Evolutionary conservation across 331 rosid species (phyloP).

Genomic region (Pyracantha coccinea): DNA sequence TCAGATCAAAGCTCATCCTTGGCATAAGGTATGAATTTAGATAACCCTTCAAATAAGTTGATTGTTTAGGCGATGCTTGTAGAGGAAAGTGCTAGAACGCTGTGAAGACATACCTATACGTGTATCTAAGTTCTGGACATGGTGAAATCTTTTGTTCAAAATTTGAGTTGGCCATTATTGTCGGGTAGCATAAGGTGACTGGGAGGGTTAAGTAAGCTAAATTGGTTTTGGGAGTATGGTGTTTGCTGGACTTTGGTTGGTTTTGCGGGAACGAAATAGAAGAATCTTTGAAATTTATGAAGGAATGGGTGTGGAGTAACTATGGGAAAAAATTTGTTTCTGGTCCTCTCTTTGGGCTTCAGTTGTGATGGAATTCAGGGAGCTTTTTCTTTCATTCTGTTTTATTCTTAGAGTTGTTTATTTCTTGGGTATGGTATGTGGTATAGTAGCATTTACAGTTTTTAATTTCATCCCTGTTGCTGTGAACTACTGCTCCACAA

Average conservation of each 20-base stretch:
- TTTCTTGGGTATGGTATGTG: too few species aligned
- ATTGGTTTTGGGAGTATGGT: not conserved
- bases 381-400: not conserved
- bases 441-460: not conserved
- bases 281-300: not conserved
- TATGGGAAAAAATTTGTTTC: not conserved
- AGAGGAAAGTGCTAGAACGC: not conserved
- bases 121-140: not conserved
- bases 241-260: not conserved
- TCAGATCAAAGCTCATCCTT: conserved; percentile 93
- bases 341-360: not conserved
- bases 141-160: not conserved
- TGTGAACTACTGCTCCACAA: not conserved
- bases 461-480: not conserved
- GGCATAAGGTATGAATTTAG: conserved; percentile 76
- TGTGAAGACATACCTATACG: not conserved
- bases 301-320: not conserved
- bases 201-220: not conserved
- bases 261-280: not conserved
- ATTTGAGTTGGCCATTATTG: not conserved
- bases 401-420: not conserved
- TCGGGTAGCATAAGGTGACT: not conserved
- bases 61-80: not conserved
- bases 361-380: not conserved
- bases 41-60: not conserved